Conservation (phyloP, 1,284 basidiomycete genomes). For the Ceratobasidium sp. region DNA sequence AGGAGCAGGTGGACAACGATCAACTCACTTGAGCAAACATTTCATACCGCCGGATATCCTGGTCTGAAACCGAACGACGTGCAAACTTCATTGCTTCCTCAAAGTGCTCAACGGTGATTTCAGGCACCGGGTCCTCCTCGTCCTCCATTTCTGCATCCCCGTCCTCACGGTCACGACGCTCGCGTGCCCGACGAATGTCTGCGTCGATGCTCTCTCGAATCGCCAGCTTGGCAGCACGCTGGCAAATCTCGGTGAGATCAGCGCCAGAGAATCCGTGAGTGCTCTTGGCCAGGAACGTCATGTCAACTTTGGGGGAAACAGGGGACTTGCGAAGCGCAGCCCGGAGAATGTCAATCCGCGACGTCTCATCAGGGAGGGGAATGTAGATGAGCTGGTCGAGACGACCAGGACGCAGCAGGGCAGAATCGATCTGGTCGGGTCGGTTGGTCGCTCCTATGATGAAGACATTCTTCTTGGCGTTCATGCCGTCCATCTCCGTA, state of each 20-base stretch:
- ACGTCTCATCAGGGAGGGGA: constrained; percentile 92
- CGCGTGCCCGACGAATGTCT: constrained; percentile 86
- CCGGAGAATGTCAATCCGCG: constrained; percentile 91
- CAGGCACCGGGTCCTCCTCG: constrained; percentile 96
- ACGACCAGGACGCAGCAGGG: constrained; percentile 97
- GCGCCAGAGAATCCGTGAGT: constrained; percentile 99
- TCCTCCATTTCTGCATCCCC: constrained; percentile 76
- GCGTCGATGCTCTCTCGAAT: constrained; percentile 96
- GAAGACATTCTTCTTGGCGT: constrained; percentile 99
- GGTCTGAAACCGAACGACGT: constrained; percentile 91
- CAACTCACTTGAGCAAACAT: constrained; percentile 82
- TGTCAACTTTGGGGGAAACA: constrained; percentile 86
- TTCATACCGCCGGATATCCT: constrained; percentile 95
- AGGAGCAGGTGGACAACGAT: not conserved
- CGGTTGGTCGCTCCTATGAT: constrained; percentile 99
- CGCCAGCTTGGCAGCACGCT: constrained; percentile 96
- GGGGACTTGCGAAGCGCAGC: constrained; percentile 96
- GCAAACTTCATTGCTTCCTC: constrained; percentile 98
- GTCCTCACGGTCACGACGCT: constrained; percentile 86
- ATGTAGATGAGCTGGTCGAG: constrained; percentile 96
- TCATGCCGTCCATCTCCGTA: constrained; percentile 99
- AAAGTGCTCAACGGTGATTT: constrained; percentile 94
- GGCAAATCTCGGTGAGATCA: constrained; percentile 98
- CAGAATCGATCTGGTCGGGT: constrained; percentile 99
- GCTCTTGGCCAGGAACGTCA: constrained; percentile 89